A percentile compares a stretch with the other conserved stretches of the same genome.
Conservation (phyloP, 2,329 filamentous ascomycete species). For the Microcera coccophila region DNA sequence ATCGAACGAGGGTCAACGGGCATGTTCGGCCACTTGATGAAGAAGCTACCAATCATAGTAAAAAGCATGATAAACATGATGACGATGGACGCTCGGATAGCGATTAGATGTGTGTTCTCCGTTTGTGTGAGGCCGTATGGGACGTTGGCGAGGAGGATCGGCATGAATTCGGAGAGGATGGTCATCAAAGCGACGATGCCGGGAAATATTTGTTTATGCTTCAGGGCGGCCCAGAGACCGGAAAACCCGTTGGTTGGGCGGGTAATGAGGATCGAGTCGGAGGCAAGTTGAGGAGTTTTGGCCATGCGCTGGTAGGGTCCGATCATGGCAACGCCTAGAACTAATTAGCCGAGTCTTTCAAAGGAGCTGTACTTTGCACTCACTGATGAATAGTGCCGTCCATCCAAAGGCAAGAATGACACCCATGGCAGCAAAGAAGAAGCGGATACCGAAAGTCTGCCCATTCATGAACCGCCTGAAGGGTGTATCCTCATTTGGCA, state of each 20-base stretch:
- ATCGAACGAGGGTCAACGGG: conserved; percentile 46
- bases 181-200: conserved; percentile 39
- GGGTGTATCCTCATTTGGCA: conserved; percentile 23
- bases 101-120: conserved; percentile 37
- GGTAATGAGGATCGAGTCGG: conserved; percentile 39
- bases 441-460: conserved; percentile 42
- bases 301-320: conserved; percentile 43
- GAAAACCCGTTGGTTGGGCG: conserved; percentile 44
- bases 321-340: conserved; percentile 42
- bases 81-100: conserved; percentile 36
- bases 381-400: conserved; percentile 37
- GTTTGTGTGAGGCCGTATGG: conserved; percentile 44
- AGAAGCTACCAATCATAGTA: conserved; percentile 38
- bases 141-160: conserved; percentile 46
- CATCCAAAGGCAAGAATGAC: conserved; percentile 42
- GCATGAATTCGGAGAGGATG: conserved; percentile 48
- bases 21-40: conserved; percentile 42
- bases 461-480: conserved; percentile 40
- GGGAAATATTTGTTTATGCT: conserved; percentile 35
- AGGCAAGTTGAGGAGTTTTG: conserved; percentile 29
- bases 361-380: neutral
- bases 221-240: conserved; percentile 33
- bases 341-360: conserved; percentile 1
- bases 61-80: conserved; percentile 43
- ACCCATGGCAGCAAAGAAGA: conserved; percentile 41